Evolutionary conservation across 176 grass and related monocot species (phyloP).

Genomic region (Themeda triandra): DNA sequence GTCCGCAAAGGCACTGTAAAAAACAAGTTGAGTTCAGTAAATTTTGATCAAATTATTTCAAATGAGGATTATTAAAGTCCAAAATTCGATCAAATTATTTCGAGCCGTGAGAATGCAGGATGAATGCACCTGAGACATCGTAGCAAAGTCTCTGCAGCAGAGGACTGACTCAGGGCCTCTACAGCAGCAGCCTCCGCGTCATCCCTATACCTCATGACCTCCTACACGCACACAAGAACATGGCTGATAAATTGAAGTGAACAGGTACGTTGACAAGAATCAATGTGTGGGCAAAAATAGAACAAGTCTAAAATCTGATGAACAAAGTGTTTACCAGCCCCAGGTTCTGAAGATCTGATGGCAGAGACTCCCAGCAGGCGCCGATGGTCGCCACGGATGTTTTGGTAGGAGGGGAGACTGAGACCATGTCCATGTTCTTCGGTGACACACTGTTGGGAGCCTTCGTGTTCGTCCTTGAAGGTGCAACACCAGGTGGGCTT

Average conservation of each 20-base stretch:
- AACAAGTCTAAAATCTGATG: not conserved
- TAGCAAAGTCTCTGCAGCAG: constrained; percentile 63
- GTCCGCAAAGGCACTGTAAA: constrained; percentile 29
- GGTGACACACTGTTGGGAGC: constrained; percentile 11
- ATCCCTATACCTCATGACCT: constrained; percentile 67
- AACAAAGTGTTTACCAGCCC: constrained; percentile 18
- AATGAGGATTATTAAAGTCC: not conserved
- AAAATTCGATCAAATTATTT: not conserved
- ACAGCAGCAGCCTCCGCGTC: constrained; percentile 68
- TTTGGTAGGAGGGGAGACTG: constrained; percentile 19
- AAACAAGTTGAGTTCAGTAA: not conserved
- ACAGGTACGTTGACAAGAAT: not conserved
- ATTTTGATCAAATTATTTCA: not conserved
- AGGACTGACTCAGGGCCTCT: constrained; percentile 70
- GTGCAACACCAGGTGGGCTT: constrained; percentile 1
- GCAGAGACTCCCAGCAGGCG: constrained; percentile 64
- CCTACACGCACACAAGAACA: constrained; percentile 40
- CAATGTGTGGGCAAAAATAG: not conserved
- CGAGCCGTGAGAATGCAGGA: no score
- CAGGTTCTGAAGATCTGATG: constrained; percentile 24
- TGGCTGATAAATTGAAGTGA: no score
- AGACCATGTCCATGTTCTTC: constrained; percentile 37
- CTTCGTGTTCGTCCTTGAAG: constrained; percentile 28
- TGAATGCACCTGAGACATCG: constrained; percentile 53
- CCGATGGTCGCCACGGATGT: constrained; percentile 40